Evolutionary conservation across 1,284 basidiomycete species (phyloP).

Genomic region (Cutaneotrichosporon sp.): DNA sequence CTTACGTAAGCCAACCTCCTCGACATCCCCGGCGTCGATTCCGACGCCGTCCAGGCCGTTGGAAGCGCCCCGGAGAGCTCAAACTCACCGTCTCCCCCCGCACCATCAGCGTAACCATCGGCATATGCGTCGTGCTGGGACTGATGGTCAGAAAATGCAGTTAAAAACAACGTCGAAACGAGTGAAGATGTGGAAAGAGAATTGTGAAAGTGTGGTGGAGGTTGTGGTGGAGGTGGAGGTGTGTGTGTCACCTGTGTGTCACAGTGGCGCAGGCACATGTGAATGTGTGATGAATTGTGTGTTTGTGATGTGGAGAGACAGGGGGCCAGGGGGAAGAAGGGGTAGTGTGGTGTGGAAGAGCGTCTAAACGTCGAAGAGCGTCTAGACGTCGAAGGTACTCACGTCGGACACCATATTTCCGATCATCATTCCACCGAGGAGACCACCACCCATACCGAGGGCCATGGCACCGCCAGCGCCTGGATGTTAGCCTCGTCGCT

Average conservation of each 20-base stretch:
- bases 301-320: too few relatives aligned
- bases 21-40: too few relatives aligned
- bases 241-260: slow-evolving; percentile 2
- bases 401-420: slow-evolving; percentile 47
- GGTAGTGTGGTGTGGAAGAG: background rate
- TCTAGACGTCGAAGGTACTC: slow-evolving; percentile 14
- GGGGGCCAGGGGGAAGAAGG: too few relatives aligned
- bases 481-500: background rate
- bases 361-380: background rate
- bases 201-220: too few relatives aligned
- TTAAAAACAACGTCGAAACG: too few relatives aligned
- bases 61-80: too few relatives aligned
- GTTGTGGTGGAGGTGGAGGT: too few relatives aligned
- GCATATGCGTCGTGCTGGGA: background rate
- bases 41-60: too few relatives aligned
- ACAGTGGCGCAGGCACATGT: slow-evolving; percentile 2
- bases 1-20: too few relatives aligned
- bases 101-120: background rate
- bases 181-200: too few relatives aligned
- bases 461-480: slow-evolving; percentile 41
- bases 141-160: too few relatives aligned
- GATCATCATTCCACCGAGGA: slow-evolving; percentile 52
- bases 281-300: background rate
- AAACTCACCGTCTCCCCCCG: background rate
- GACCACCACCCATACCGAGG: slow-evolving; percentile 49